These are phyloP conservation scores for Penicillium sp. DNA, from an alignment of 2,329 filamentous ascomycete species.

Conservation along the genomic window DNA sequence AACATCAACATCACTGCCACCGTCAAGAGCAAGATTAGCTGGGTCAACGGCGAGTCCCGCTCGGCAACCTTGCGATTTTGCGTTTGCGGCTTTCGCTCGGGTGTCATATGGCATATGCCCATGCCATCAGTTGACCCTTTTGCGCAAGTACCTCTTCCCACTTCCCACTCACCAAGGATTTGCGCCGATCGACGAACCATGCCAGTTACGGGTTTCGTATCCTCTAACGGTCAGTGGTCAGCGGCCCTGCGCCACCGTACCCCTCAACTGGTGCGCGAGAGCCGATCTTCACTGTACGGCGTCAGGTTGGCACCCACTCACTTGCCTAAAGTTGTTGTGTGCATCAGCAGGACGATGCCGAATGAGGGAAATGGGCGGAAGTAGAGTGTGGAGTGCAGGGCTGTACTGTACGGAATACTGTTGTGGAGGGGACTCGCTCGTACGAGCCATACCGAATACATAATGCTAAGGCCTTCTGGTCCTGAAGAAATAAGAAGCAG, in stretches of 20 bases:
- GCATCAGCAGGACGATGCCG: conserved; percentile 1
- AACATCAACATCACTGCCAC: not conserved
- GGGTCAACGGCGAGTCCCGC: not conserved
- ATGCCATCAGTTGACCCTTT: not conserved
- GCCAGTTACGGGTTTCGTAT: conserved; percentile 4
- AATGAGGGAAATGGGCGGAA: not conserved
- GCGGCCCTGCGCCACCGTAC: conserved; percentile 15
- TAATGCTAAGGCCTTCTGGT: not conserved
- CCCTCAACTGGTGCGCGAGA: conserved; percentile 10
- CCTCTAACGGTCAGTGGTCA: conserved; percentile 16
- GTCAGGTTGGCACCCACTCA: conserved; percentile 8
- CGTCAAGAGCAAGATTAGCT: not conserved
- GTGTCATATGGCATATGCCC: not conserved
- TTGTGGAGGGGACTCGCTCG: no score
- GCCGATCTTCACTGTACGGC: conserved; percentile 12
- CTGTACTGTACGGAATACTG: not conserved
- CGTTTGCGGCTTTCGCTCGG: no score
- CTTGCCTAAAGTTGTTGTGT: not conserved
- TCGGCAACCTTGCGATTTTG: not conserved
- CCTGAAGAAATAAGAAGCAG: not conserved
- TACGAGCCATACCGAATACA: not conserved
- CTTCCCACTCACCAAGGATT: not conserved
- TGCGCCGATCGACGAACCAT: conserved; percentile 17
- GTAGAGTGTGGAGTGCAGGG: not conserved
- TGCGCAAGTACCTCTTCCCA: conserved; percentile 13